A percentile compares a stretch with the other conserved stretches of the same genome.
Conservation (phyloP, 1,139 yeast species). For the Yamadazyma friedrichii region DNA sequence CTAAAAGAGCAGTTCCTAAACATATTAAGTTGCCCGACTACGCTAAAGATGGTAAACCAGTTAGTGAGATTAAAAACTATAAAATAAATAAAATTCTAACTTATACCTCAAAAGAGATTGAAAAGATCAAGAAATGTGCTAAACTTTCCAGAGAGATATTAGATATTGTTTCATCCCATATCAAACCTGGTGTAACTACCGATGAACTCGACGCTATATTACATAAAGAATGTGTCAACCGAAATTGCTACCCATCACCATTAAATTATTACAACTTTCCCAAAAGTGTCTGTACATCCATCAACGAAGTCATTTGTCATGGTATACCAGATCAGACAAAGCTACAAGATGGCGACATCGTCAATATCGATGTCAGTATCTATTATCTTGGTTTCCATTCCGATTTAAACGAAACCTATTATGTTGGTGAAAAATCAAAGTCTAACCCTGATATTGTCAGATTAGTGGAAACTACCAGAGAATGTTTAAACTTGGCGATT, state of each 20-base stretch:
- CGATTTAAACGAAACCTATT: constrained; percentile 93
- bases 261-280: constrained; percentile 94
- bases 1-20: constrained; percentile 69
- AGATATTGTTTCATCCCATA: constrained; percentile 81
- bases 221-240: constrained; percentile 82
- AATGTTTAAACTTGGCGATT: constrained; percentile 81
- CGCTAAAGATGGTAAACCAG: constrained; percentile 77
- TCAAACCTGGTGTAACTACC: constrained; percentile 87
- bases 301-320: constrained; percentile 94
- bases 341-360: constrained; percentile 88
- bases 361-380: constrained; percentile 84
- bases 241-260: constrained; percentile 94
- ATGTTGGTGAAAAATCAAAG: constrained; percentile 89
- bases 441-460: constrained; percentile 73
- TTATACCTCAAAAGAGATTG: constrained; percentile 64
- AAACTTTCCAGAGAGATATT: constrained; percentile 81
- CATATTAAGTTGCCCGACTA: constrained; percentile 80
- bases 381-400: constrained; percentile 89
- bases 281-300: constrained; percentile 87
- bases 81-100: constrained; percentile 65
- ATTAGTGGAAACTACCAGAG: constrained; percentile 92
- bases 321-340: constrained; percentile 93
- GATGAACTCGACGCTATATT: constrained; percentile 87
- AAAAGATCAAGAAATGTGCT: constrained; percentile 71
- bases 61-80: constrained; percentile 72